These are phyloP conservation scores for Anisodus acutangulus DNA, from an alignment of 257 asterid genomes.

Conservation along the genomic window DNA sequence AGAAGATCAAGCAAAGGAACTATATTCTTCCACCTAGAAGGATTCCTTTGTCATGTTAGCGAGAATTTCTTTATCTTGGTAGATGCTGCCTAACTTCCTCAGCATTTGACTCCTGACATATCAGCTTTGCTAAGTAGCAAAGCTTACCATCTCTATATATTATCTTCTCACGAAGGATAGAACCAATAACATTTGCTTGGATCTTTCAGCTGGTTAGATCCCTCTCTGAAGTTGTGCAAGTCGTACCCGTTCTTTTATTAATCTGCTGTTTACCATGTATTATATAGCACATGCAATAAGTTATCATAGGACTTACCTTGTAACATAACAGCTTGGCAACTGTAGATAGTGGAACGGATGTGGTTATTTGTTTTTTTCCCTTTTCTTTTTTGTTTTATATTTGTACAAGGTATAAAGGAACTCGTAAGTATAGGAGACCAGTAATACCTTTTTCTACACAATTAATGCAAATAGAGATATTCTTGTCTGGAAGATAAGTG, in stretches of 20 bases:
- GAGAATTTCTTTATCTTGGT: neutral
- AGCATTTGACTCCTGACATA: conserved; percentile 17
- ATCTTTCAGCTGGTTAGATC: neutral
- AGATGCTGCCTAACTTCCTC: conserved; percentile 15
- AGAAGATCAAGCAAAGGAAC: neutral
- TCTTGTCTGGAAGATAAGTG: too few relatives aligned
- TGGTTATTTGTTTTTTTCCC: neutral
- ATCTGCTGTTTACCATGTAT: neutral
- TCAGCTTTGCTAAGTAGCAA: neutral
- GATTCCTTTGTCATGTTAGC: neutral
- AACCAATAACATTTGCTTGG: neutral
- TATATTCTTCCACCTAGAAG: conserved; percentile 1
- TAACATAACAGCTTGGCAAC: neutral
- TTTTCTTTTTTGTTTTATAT: neutral
- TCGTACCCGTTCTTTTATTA: neutral
- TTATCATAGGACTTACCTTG: neutral
- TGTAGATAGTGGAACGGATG: neutral
- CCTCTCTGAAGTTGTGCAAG: conserved; percentile 4
- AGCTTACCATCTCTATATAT: neutral
- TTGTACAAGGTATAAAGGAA: neutral
- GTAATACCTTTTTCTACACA: neutral
- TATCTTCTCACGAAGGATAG: neutral
- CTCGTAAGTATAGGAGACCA: neutral
- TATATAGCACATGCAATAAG: neutral
- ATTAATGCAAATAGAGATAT: too few relatives aligned